phyloP scores from a whole-genome alignment of 257 asterid species.

The Lithospermum erythrorhizon region DNA sequence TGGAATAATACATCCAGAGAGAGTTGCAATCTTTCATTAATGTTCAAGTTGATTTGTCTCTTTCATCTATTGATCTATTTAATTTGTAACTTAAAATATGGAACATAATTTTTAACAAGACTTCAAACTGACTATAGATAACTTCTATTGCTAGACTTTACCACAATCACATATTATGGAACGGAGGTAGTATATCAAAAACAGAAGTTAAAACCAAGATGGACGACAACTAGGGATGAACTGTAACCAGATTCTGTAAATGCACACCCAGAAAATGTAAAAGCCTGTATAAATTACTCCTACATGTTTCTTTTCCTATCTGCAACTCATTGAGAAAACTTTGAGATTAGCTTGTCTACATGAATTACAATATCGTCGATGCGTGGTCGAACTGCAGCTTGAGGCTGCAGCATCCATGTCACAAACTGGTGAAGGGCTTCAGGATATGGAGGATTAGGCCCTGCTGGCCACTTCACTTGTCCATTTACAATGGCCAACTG shows the following conservation, averaged over 20 bases:
- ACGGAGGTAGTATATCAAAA: too few species aligned
- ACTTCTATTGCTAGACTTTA: too few species aligned
- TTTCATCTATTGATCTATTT: too few species aligned
- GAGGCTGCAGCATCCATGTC: slow-evolving; percentile 99
- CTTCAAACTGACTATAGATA: too few species aligned
- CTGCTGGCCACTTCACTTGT: slow-evolving; percentile 86
- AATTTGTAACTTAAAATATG: too few species aligned
- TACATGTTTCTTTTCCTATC: neutral
- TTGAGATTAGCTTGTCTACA: slow-evolving; percentile 77
- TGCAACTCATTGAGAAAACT: slow-evolving; percentile 47
- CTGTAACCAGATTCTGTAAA: neutral
- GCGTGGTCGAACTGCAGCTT: slow-evolving; percentile 73
- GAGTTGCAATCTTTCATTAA: too few species aligned
- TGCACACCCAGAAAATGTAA: neutral
- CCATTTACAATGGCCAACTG: slow-evolving; percentile 90
- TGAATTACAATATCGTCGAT: slow-evolving; percentile 80
- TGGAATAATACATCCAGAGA: too few species aligned
- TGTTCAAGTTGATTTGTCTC: too few species aligned
- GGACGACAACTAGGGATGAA: too few species aligned
- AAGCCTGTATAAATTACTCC: neutral
- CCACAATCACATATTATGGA: too few species aligned
- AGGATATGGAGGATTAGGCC: slow-evolving; percentile 81
- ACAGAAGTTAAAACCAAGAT: too few species aligned
- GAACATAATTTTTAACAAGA: too few species aligned
- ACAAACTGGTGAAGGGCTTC: slow-evolving; percentile 92